These are phyloP conservation scores for Sugiyamaella xylanicola DNA, from an alignment of 1,139 yeast genomes.

Conservation along the genomic window DNA sequence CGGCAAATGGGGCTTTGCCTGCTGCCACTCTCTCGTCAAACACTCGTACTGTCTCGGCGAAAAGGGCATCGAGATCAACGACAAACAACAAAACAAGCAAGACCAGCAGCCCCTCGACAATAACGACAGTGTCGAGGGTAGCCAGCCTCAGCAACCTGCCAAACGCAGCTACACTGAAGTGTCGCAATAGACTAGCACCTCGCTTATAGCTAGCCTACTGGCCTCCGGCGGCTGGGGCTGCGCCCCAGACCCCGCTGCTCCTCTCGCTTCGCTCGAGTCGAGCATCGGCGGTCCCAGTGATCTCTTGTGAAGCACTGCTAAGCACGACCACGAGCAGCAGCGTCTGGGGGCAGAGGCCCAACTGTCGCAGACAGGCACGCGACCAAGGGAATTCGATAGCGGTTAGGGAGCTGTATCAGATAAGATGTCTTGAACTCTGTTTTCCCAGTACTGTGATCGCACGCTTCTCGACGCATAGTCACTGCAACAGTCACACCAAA, in stretches of 20 bases:
- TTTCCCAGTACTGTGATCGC: neutral
- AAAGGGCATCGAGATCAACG: constrained; percentile 25
- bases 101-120: neutral
- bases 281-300: too few species aligned
- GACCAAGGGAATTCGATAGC: too few species aligned
- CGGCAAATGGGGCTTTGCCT: constrained; percentile 54
- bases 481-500: neutral
- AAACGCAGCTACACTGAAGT: neutral
- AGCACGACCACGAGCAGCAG: too few species aligned
- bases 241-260: too few species aligned
- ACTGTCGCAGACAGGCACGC: too few species aligned
- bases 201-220: too few species aligned
- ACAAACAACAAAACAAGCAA: constrained; percentile 8
- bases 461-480: neutral
- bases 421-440: too few species aligned
- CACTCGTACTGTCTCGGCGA: constrained; percentile 42
- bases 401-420: neutral
- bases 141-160: neutral
- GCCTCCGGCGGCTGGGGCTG: too few species aligned
- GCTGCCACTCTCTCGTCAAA: constrained; percentile 48
- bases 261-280: too few species aligned
- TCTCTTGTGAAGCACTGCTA: too few species aligned
- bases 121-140: neutral
- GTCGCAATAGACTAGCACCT: too few species aligned
- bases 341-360: too few species aligned